Percentiles rank a stretch among this genome's conserved stretches.
Conservation (phyloP, 768 basidiomycete genomes). For the Boletus huronensis region DNA sequence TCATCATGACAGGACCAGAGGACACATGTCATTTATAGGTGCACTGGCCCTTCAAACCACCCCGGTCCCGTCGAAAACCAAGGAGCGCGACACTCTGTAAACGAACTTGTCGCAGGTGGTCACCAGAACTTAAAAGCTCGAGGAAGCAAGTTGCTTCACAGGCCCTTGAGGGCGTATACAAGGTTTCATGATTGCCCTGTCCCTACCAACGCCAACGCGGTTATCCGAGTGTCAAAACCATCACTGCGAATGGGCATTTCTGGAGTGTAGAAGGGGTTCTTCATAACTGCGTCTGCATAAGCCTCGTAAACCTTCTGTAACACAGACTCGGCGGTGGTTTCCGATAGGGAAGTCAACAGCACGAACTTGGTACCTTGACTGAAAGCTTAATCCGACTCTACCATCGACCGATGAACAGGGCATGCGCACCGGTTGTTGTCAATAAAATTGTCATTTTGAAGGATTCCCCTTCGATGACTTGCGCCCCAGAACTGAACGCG, state of each 20-base stretch:
- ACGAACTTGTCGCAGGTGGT: neutral
- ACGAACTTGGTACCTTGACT: slow-evolving; percentile 90
- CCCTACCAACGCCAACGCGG: slow-evolving; percentile 58
- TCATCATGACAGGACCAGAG: neutral
- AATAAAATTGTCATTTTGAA: slow-evolving; percentile 93
- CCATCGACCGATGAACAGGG: neutral
- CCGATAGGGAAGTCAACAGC: slow-evolving; percentile 76
- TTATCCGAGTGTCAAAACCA: slow-evolving; percentile 75
- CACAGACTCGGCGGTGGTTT: slow-evolving; percentile 63
- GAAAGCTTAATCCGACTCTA: neutral
- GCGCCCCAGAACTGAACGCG: slow-evolving; percentile 78
- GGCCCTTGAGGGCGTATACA: neutral
- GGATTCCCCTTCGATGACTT: slow-evolving; percentile 93
- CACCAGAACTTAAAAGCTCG: neutral
- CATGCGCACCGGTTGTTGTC: slow-evolving; percentile 74
- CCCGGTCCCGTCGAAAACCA: neutral
- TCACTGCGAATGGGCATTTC: slow-evolving; percentile 98
- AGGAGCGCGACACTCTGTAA: neutral
- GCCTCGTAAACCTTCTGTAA: slow-evolving; percentile 88
- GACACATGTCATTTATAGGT: neutral
- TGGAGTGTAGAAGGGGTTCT: slow-evolving; percentile 98
- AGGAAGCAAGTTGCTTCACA: neutral
- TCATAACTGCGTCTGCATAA: slow-evolving; percentile 95
- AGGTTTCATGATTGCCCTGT: slow-evolving; percentile 26
- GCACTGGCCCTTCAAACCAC: neutral